Base-by-base conservation (phyloP, 2,329 filamentous ascomycete genomes). In the Curvularia hawaiiensis region DNA sequence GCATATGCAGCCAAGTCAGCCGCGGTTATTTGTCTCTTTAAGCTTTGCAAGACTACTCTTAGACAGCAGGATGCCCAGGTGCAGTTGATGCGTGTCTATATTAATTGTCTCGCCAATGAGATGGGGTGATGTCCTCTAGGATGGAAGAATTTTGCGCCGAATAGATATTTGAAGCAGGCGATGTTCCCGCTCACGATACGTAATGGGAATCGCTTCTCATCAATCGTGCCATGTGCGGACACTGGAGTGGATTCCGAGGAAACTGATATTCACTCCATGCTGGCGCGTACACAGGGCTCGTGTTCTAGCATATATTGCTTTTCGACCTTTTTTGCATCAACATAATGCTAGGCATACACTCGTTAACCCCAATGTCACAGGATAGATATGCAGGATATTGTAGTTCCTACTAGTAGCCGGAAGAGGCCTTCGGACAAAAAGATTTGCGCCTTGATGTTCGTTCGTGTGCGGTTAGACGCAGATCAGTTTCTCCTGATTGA, bases 11-110 rank as follows among this genome's bases (percentile, higher is more conserved):
- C 20, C 31, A 48, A 35, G 18, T 2, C 9, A 48, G 30, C 45
- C 31, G 45, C 18, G 45, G 20, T 48, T 48, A 35, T 48, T 48
- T 38, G 31, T 35, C 31, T n/a, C 31, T 33, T 35, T 33, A 48
- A 48, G 45, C 45, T 48, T 38, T 35, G 31, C 45, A 48, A 48
- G 45, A 48, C 45, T 24, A 16, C 20, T 16, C 45, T 44, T 44
- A 24, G 41, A 16, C 10, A 28, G 22, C 41, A 9, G 14, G 14
- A 28, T 12, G 12, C 20, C 22, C 41, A 44, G 24, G 24, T 26
- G n/a, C 26, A 44, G 8, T 8, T 18, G 39, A 44, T 44, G 41
- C 18, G 26, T 28, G 41, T 28, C 3, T 12, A 28, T 26, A 26
- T 44, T 44, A 44, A 44, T 28, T 44, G 6, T 16, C 41, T 26